Evolutionary conservation across 257 asterid genomes (phyloP), one percentile per base, ranked within the genome.

Genomic region (Linderniella brevidens): DNA sequence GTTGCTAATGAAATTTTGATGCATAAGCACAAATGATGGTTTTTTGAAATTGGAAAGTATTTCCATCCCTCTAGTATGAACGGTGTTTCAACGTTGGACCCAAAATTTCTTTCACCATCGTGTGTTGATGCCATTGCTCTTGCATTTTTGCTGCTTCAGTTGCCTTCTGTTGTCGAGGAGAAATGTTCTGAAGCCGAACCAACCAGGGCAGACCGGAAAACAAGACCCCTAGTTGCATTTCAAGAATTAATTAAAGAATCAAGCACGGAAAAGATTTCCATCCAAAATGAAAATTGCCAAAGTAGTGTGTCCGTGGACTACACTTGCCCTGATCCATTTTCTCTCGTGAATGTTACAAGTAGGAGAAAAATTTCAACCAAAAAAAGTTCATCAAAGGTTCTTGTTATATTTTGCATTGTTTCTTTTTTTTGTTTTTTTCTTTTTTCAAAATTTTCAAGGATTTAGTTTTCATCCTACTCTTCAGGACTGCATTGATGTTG

Each of bases 341-440:
- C 85, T 61, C 59, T 88, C 57, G 67, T 76, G 73, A 78, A 78
- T 70, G 93, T 88, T 55, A 88, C 98, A 62, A 84, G 75, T 59
- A 67, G 98, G 72, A 76, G 72, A 70, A 88, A 80, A 74, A 64
- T 60, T 55, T 69, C 78, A 9, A 59, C 68, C 51, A 62, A 78
- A 63, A 74, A 73, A 68, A 80, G 82, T 70, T 66, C 57, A 59
- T 74, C 62, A n/a, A 65, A 48, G 84, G 98, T 88, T 57, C n/a
- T 45, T 63, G 58, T 53, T 64, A 32, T 50, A 42, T 38, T 48
- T 41, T 50, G 45, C 47, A 35, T 35, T 38, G 1, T 46, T 4
- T 25, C 32, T 41, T 16, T 35, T 17, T 19, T 36, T 44, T 40
- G 6, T 46, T 17, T 54, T 44, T 37, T 19, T 13, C 15, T 53